Conservation (phyloP, 129 eudicot genomes). For the Pittosporum tobira region DNA sequence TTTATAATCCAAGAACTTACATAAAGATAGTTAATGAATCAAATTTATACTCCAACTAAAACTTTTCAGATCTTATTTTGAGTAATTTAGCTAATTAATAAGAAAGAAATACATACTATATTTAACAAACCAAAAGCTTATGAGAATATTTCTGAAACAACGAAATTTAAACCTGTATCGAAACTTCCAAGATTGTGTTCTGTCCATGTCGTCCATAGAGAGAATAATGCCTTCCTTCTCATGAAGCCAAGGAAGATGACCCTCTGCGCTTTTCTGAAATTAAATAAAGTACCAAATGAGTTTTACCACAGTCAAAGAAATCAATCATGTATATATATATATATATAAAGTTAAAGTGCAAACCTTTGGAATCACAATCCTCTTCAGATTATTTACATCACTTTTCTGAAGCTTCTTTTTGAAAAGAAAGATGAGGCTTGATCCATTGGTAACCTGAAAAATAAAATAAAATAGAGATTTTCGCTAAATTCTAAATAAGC, state of each 20-base stretch:
- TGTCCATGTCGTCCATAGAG: conserved; percentile 77
- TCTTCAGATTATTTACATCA: conserved; percentile 61
- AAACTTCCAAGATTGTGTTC: conserved; percentile 76
- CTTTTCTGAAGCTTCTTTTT: conserved; percentile 82
- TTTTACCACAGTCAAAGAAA: neutral
- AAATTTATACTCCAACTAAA: too few relatives aligned
- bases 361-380: conserved; percentile 93
- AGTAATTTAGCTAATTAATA: too few relatives aligned
- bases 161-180: conserved; percentile 55
- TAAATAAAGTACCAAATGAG: conserved; percentile 5
- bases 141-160: neutral
- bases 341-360: neutral
- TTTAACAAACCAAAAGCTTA: too few relatives aligned
- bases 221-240: conserved; percentile 63
- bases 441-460: conserved; percentile 41
- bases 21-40: too few relatives aligned
- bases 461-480: conserved; percentile 2
- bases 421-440: conserved; percentile 60
- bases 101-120: too few relatives aligned
- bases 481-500: too few relatives aligned
- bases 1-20: too few relatives aligned
- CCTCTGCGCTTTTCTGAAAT: conserved; percentile 75
- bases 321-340: neutral
- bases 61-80: too few relatives aligned
- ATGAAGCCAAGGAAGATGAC: conserved; percentile 50